These are phyloP conservation scores for Dendryphion nanum DNA, from an alignment of 2,329 filamentous ascomycete species.

Conservation along the genomic window DNA sequence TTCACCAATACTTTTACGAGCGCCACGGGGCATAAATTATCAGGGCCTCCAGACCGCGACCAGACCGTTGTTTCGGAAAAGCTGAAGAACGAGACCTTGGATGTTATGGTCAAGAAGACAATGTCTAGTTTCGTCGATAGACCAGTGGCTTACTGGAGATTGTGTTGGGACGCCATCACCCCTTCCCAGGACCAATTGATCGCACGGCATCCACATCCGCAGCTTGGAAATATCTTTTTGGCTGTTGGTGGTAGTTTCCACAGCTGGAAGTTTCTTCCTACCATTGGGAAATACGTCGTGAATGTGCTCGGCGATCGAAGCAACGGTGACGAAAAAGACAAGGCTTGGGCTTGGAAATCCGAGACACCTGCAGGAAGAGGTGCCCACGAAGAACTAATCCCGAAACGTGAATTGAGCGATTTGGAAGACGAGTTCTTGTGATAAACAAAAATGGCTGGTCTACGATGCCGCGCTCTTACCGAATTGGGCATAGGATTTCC, in stretches of 20 bases:
- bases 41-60: conserved; percentile 47
- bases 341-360: conserved; percentile 37
- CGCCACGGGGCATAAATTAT: conserved; percentile 52
- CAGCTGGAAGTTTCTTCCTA: conserved; percentile 64
- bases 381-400: conserved; percentile 83
- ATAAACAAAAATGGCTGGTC: too few relatives aligned
- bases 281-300: conserved; percentile 59
- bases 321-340: conserved; percentile 38
- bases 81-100: not conserved
- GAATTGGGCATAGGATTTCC: too few relatives aligned
- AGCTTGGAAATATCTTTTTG: conserved; percentile 55
- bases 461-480: too few relatives aligned
- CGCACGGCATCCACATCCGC: conserved; percentile 49
- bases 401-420: conserved; percentile 32
- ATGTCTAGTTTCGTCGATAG: conserved; percentile 35
- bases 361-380: conserved; percentile 42
- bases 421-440: too few relatives aligned
- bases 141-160: conserved; percentile 43
- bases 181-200: conserved; percentile 64
- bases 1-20: conserved; percentile 55
- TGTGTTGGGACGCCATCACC: conserved; percentile 61
- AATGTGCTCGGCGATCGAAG: conserved; percentile 38
- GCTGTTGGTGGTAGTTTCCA: conserved; percentile 63
- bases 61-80: conserved; percentile 43
- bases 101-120: conserved; percentile 14